Base-by-base conservation (phyloP, 2,329 filamentous ascomycete genomes). In the Knoxdaviesia capensis region DNA sequence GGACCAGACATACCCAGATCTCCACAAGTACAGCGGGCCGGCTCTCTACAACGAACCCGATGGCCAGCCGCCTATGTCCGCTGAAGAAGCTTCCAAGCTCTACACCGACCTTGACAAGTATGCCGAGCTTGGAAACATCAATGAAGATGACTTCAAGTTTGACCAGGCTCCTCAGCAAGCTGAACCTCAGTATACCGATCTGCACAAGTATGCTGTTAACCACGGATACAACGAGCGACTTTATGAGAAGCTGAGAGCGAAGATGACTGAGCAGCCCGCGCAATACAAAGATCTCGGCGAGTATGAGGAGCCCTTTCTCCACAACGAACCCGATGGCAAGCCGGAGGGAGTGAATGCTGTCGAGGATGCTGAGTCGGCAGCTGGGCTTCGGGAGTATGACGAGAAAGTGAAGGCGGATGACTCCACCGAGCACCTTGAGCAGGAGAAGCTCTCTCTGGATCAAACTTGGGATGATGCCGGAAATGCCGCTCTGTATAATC, bases 71-170 rank as follows among this genome's bases (percentile, higher is more conserved):
- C 48, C 47, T 11, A 44, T 48, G n/a, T 53, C 55, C 9, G 36
- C 52, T 1, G 57, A 60, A 41, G 58, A 62, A 46, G 46, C 50
- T 36, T 57, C 57, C 6, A 60, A 60, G 42, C 38, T 50, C 4
- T 61, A 64, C 39, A 50, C 57, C 4, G 64, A 67, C 45, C 49
- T 66, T 38, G 51, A 54, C 41, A 53, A 59, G 43, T 68, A 68
- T 47, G 38, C 43, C 46, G 49, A 50, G n/a, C 50, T 52, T 2
- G 47, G 48, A 20, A 45, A 46, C 4, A 37, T 39, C 30, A 43
- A 54, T 8, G 54, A 58, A 32, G 46, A 46, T 6, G 39, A 45
- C 28, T 49, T 48, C 7, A 38, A 43, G 41, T 46, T 47, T 8
- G 45, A 46, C 4, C 38, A 44, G 36, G 42, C 45, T 32, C 50